A percentile compares a stretch with the other conserved stretches of the same genome.
Evolutionary conservation across 768 basidiomycete species (phyloP).

Genomic region (Psilocybe tampanensis): DNA sequence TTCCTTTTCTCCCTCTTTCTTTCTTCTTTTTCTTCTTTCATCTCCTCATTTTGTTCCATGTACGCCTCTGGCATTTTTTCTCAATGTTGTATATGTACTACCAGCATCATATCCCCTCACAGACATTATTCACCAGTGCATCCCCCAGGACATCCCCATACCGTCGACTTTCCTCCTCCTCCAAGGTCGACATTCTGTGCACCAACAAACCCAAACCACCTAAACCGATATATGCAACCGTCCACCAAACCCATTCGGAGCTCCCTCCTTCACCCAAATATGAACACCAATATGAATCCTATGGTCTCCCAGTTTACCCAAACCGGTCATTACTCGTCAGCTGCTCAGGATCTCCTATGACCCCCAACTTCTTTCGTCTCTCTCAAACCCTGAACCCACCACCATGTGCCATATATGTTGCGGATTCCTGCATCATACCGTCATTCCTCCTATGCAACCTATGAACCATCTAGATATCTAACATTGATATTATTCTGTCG

Average conservation of each 20-base stretch:
- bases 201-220: no score
- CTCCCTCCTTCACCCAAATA: background rate
- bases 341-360: background rate
- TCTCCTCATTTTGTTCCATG: background rate
- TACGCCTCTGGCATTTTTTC: background rate
- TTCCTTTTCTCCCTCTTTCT: background rate
- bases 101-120: background rate
- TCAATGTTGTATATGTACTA: background rate
- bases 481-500: no score
- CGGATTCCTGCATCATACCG: background rate
- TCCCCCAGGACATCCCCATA: slow-evolving; percentile 1
- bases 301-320: background rate
- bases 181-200: background rate
- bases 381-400: background rate
- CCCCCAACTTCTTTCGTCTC: background rate
- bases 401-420: background rate
- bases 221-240: no score
- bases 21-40: background rate
- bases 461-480: background rate
- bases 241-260: background rate
- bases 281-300: background rate
- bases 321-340: background rate
- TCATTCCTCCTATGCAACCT: background rate
- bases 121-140: background rate
- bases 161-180: background rate